These are phyloP conservation scores for Babesia microti DNA, from an alignment of 169 alveolate genomes.

Conservation along the genomic window DNA sequence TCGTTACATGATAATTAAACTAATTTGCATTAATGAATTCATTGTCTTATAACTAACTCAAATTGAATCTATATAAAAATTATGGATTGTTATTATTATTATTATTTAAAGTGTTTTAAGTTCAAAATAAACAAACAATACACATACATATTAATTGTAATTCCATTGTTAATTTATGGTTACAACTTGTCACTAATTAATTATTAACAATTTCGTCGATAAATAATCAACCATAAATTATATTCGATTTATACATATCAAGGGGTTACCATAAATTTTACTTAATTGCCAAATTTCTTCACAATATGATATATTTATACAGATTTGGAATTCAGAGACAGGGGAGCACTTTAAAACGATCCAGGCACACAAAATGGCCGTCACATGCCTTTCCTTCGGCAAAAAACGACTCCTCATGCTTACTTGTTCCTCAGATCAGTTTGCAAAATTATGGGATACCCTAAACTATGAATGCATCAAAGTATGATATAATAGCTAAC, in stretches of 20 bases:
- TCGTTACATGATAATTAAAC: too few relatives aligned
- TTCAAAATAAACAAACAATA: too few relatives aligned
- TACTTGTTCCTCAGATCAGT: slow-evolving; percentile 73
- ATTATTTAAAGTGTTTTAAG: neutral
- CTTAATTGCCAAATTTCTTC: neutral
- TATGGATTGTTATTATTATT: neutral
- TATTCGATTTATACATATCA: too few relatives aligned
- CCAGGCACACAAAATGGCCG: slow-evolving; percentile 69
- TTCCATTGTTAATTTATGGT: too few relatives aligned
- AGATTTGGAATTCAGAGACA: slow-evolving; percentile 63
- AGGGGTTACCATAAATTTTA: slow-evolving; percentile 5
- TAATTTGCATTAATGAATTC: too few relatives aligned
- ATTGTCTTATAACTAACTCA: neutral
- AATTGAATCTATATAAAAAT: neutral
- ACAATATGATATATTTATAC: neutral
- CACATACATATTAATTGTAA: too few relatives aligned
- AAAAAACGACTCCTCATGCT: slow-evolving; percentile 69
- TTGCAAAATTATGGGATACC: slow-evolving; percentile 77
- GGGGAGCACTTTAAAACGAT: slow-evolving; percentile 54
- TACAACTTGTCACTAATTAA: too few relatives aligned
- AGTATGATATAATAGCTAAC: slow-evolving; percentile 31
- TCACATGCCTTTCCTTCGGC: slow-evolving; percentile 70
- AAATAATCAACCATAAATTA: too few relatives aligned
- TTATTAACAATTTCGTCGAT: too few relatives aligned
- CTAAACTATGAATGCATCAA: slow-evolving; percentile 56